Evolutionary conservation across 2,329 filamentous ascomycete genomes (phyloP).

Genomic region (Fusarium dimerum): DNA sequence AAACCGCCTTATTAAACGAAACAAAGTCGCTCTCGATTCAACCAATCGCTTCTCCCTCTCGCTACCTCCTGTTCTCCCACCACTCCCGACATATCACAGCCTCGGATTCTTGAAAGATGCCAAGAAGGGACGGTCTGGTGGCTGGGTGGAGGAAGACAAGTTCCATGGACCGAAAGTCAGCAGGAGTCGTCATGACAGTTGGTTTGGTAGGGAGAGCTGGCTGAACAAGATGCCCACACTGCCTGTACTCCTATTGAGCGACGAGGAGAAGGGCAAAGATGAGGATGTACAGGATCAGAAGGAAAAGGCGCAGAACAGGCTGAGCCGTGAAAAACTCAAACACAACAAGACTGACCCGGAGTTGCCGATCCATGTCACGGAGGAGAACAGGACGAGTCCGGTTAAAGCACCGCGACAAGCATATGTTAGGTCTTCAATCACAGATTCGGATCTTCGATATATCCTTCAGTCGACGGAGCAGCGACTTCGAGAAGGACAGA

Average conservation of each 20-base stretch:
- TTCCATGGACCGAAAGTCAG: conserved; percentile 49
- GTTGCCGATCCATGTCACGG: conserved; percentile 10
- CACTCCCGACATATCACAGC: conserved; percentile 35
- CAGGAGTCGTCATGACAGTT: conserved; percentile 29
- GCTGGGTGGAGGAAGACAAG: conserved; percentile 54
- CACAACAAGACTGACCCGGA: conserved; percentile 24
- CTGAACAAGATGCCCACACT: conserved; percentile 38
- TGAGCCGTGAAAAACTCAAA: conserved; percentile 14
- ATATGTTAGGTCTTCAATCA: conserved; percentile 25
- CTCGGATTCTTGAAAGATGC: conserved; percentile 32
- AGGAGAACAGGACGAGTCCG: conserved; percentile 11
- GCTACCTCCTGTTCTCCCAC: conserved; percentile 34
- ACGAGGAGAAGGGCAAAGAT: conserved; percentile 23
- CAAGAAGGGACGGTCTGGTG: conserved; percentile 28
- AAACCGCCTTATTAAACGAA: conserved; percentile 35
- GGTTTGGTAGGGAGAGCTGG: conserved; percentile 37
- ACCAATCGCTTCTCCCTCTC: conserved; percentile 34
- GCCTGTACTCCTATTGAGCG: conserved; percentile 32
- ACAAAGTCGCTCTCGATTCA: conserved; percentile 25
- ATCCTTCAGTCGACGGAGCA: conserved; percentile 56
- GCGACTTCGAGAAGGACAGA: conserved; percentile 45
- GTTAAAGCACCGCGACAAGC: conserved; percentile 17
- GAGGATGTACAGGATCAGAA: conserved; percentile 13
- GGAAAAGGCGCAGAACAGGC: conserved; percentile 19
- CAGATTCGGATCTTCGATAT: conserved; percentile 51